Evolutionary conservation across 2,329 filamentous ascomycete genomes (phyloP).

Genomic region (Botryotinia globosa): DNA sequence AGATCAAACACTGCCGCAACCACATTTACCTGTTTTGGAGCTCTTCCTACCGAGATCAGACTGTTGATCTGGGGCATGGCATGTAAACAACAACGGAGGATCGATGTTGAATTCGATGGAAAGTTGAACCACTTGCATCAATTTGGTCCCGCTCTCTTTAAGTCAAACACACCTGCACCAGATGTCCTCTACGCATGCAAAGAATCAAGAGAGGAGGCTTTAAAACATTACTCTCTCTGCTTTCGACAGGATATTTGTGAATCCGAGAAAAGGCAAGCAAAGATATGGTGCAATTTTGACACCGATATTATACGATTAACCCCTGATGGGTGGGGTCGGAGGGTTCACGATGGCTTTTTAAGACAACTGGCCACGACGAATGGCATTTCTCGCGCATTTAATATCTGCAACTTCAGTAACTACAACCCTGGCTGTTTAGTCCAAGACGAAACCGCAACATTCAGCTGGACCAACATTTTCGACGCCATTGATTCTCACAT

Average conservation of each 20-base stretch:
- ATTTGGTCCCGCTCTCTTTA: background rate
- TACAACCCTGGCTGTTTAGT: background rate
- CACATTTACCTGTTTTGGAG: constrained; percentile 8
- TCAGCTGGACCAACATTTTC: constrained; percentile 13
- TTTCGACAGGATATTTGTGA: background rate
- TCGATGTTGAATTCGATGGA: constrained; percentile 5
- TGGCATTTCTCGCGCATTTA: constrained; percentile 11
- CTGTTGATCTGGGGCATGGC: constrained; percentile 10
- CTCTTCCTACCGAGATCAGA: constrained; percentile 8
- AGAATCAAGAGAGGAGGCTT: constrained; percentile 9
- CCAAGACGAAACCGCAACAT: background rate
- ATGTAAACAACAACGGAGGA: constrained; percentile 6
- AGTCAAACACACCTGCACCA: background rate
- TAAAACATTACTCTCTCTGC: constrained; percentile 11
- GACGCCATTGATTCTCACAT: constrained; percentile 6
- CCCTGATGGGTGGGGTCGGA: background rate
- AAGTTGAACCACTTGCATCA: background rate
- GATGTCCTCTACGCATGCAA: constrained; percentile 2
- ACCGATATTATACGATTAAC: constrained; percentile 12
- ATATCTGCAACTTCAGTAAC: background rate
- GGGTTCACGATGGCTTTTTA: constrained; percentile 4
- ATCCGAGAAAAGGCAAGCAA: background rate
- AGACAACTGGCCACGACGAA: background rate
- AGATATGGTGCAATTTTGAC: constrained; percentile 6
- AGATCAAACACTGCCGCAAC: background rate